Base-by-base conservation (phyloP, 352 stramenopile genomes). In the Globisporangium cederbergense region DNA sequence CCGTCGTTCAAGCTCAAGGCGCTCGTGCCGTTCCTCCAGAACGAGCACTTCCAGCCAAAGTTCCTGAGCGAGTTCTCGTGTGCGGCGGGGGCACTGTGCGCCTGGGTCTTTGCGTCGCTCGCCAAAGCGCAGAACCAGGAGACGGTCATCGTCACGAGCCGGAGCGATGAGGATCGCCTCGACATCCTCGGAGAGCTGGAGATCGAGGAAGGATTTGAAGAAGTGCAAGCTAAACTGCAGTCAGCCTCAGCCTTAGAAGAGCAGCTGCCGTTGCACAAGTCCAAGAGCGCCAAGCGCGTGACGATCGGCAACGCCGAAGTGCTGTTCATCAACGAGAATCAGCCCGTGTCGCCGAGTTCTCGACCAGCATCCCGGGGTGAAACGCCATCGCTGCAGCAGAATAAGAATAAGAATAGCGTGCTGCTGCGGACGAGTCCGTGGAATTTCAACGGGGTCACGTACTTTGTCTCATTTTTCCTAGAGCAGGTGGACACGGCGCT, bases 401-500 rank as follows among this genome's bases (percentile, higher is more conserved):
- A 16, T 8, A 67, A 64, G 13, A 72, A 69, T 9, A 43, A 56
- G 36, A 54, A 36, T 25, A 80, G 67, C 30, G 62, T 80, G 32
- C 60, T 89, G 36, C 52, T 92, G 32, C 76, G 79, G 4, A 89
- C 79, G 28, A 87, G 81, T 67, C 76, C 81, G 32, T 92, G 83
- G 83, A 88, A 70, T 10, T 86, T 88, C 65, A 76, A 73, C 36
- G 71, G 74, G 16, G 76, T 90, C 51, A 84, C 79, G 22, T 92
- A 92, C 58, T 89, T 89, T 56, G 83, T 90, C n/a, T 90, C 81
- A n/a, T 90, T 92, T 58, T 89, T 89, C 61, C 62, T 90, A 16
- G 74, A 84, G 38, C 52, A 72, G 14, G 65, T 70, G 7, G 73
- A 70, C 7, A 25, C 71, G 16, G 49, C 61, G 55, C 71, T 90